phyloP scores from a whole-genome alignment of 108 stramenopile species.

The Cyclotella distinguenda region DNA sequence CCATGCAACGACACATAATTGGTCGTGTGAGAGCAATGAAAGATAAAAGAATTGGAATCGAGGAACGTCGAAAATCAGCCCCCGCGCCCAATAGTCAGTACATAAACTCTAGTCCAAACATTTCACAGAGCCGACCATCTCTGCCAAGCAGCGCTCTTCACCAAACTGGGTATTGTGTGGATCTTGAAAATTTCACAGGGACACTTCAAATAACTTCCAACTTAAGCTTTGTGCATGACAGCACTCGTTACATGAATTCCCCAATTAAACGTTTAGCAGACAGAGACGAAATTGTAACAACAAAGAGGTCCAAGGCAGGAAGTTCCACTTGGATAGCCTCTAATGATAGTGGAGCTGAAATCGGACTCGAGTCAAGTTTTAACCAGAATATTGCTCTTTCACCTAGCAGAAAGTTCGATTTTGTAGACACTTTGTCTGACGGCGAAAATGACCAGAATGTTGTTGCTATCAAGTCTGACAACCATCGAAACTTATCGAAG shows the following conservation, averaged over 20 bases:
- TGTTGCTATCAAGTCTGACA: background rate
- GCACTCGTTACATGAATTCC: background rate
- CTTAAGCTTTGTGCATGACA: background rate
- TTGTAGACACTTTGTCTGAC: conserved; percentile 1
- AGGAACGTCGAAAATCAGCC: conserved; percentile 2
- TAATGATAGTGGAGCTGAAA: conserved; percentile 12
- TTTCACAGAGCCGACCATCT: background rate
- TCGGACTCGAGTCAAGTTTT: background rate
- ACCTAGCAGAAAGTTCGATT: conserved; percentile 5
- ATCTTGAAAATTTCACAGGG: conserved; percentile 1
- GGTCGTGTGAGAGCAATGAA: conserved; percentile 22
- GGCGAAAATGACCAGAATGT: conserved; percentile 1
- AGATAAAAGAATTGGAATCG: conserved; percentile 11
- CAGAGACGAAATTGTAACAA: background rate
- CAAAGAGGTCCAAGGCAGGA: conserved; percentile 1
- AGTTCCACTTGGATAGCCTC: conserved; percentile 11
- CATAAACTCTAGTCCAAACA: no score
- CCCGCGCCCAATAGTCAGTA: no score
- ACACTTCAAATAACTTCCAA: conserved; percentile 4
- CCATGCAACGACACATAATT: conserved; percentile 8
- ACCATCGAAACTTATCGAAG: background rate
- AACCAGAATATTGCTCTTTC: background rate
- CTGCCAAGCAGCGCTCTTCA: background rate
- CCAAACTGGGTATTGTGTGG: conserved; percentile 3
- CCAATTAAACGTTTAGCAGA: conserved; percentile 2